Conservation (phyloP, 352 stramenopile genomes). For the Elongisporangium senticosum region DNA sequence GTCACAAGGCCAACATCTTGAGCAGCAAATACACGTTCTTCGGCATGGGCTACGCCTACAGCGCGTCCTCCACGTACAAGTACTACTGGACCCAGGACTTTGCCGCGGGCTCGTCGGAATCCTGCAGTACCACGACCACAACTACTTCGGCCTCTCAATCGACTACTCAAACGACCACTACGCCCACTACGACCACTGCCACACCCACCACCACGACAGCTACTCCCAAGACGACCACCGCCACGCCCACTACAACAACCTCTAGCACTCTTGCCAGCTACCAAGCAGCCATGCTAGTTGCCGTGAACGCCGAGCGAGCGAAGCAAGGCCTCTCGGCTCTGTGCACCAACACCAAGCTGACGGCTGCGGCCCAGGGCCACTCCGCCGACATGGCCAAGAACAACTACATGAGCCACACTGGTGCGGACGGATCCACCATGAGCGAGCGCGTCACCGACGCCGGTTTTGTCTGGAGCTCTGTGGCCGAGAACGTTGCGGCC, state of each 20-base stretch:
- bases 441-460: slow-evolving; percentile 23
- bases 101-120: slow-evolving; percentile 16
- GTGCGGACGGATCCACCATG: slow-evolving; percentile 36
- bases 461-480: slow-evolving; percentile 26
- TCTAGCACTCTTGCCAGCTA: background rate
- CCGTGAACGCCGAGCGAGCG: slow-evolving; percentile 40
- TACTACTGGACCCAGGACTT: slow-evolving; percentile 66
- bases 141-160: background rate
- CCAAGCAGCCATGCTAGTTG: slow-evolving; percentile 25
- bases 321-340: slow-evolving; percentile 24
- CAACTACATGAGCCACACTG: slow-evolving; percentile 40
- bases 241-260: background rate
- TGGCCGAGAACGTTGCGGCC: slow-evolving; percentile 50
- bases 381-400: slow-evolving; percentile 40
- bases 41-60: slow-evolving; percentile 30
- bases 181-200: background rate
- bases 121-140: slow-evolving; percentile 6
- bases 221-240: background rate
- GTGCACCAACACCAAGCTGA: slow-evolving; percentile 36
- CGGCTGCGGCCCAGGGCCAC: slow-evolving; percentile 18
- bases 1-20: slow-evolving; percentile 50
- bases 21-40: slow-evolving; percentile 26
- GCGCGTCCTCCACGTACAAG: slow-evolving; percentile 23
- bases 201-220: background rate
- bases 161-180: slow-evolving; percentile 1